Percentiles rank a stretch among this genome's conserved stretches.
Evolutionary conservation across 306 rosid species (phyloP).

Genomic region (Phaseolus lunatus): DNA sequence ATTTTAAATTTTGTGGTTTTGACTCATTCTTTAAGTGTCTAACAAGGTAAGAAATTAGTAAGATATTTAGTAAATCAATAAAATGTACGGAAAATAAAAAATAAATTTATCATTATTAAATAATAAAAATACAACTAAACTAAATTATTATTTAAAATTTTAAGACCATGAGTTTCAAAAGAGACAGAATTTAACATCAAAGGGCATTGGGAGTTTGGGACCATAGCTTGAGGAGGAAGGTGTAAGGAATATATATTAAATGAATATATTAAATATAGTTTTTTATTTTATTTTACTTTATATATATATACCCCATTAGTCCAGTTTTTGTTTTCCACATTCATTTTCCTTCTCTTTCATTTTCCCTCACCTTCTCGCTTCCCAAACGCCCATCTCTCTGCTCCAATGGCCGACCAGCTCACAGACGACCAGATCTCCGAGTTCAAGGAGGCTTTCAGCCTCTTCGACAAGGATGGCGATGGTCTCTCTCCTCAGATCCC

Average conservation of each 20-base stretch:
- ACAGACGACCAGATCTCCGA: constrained; percentile 86
- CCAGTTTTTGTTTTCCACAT: background rate
- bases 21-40: no score
- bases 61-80: no score
- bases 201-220: background rate
- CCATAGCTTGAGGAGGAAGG: background rate
- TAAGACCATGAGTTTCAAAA: no score
- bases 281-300: background rate
- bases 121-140: no score
- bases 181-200: no score
- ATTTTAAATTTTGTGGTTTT: no score
- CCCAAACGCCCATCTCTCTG: constrained; percentile 24
- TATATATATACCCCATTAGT: background rate
- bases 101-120: no score
- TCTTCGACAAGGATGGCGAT: constrained; percentile 89
- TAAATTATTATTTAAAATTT: no score
- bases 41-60: no score
- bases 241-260: background rate
- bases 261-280: no score
- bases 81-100: no score
- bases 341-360: constrained; percentile 17
- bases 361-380: constrained; percentile 23
- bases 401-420: constrained; percentile 81
- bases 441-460: constrained; percentile 87
- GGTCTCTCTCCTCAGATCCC: constrained; percentile 69